Base-by-base conservation (phyloP, 495 filamentous ascomycete genomes). In the Penicillium pancosmium region DNA sequence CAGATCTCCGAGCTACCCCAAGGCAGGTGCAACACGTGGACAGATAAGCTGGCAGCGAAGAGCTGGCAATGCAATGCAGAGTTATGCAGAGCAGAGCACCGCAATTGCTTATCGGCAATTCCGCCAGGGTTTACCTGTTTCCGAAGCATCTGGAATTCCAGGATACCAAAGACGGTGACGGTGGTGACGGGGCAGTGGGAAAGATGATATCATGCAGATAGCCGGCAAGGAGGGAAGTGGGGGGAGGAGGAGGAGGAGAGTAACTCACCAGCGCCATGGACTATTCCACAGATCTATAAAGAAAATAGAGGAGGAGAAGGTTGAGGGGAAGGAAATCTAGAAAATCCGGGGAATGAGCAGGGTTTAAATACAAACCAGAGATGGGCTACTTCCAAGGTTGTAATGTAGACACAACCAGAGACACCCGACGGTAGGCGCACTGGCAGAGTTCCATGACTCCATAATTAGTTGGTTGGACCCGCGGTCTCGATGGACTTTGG, bases 291-390 rank as follows among this genome's bases (percentile, higher is more conserved):
- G 58, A 49, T 50, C 40, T 46, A 38, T 48, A 52, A 43, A n/a
- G 49, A 16, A 46, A 44, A 16, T 44, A 10, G 41, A n/a, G n/a
- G 41, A 13, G 6, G n/a, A 19, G 4, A 44, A 13, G 52, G n/a
- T 41, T 40, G 13, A 25, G 48, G 33, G 16, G 41, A 44, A 40
- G 36, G 5, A 44, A 44, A 16, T 16, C 41, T n/a, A n/a, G 41
- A 54, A 65, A 67, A 65, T 67, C 65, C 62, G 65, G 65, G 65
- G 65, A 61, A 67, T 50, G 12, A 21, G 34, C 46, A 55, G 15
- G 44, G 49, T 40, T 63, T 64, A 67, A 64, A 58, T 46, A 61
- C 38, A 36, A 19, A 41, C 23, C 23, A 23, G 23, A 23, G 23
- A 21, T 21, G 19, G 19, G 19, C 1, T 21, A 21, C 19, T 21